Base-by-base conservation (phyloP, 139 green algal genomes). In the Coelastrella sp. region DNA sequence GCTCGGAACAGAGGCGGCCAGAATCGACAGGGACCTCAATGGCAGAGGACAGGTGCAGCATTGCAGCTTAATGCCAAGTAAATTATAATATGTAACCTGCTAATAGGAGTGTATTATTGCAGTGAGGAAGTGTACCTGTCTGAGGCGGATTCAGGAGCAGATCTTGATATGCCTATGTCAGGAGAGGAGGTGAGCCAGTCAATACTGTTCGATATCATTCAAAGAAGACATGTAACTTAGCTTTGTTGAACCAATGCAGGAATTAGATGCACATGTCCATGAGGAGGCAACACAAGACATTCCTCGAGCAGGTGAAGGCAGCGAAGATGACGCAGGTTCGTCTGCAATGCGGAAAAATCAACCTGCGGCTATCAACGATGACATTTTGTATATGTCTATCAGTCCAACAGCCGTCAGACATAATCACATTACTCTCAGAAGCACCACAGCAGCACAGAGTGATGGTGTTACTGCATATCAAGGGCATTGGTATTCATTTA, bases 111-210 rank as follows among this genome's bases (percentile, higher is more conserved):
- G 35, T 20, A 6, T 56, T 8, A 25, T 88, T 19, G 85, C 85
- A 90, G 85, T 27, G 85, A 90, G 73, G 85, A 90, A 59, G 85
- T 90, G 57, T 84, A 84, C 19, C 56, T 90, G 59, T 81, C 70
- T 57, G 85, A 90, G 58, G 56, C 22, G 6, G 85, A 81, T 17
- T 83, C 85, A 74, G 85, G 22, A 76, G 85, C 78, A 35, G 65
- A 90, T 61, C 57, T 90, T 61, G 73, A 78, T 15, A 80, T 60
- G 58, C 20, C 73, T 59, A 61, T 65, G 78, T 83, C 73, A 56
- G 85, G 17, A 61, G 85, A 90, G 25, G 85, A 90, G 85, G 85
- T 90, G 27, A 9, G 85, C 12, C 14, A 0, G 11, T n/a, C 20
- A 14, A 14, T 15, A 19, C 10, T 20, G 5, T 9, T 81, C 9